phyloP scores from a whole-genome alignment of 2,329 filamentous ascomycete species.

The Colletotrichum tamarilloi region DNA sequence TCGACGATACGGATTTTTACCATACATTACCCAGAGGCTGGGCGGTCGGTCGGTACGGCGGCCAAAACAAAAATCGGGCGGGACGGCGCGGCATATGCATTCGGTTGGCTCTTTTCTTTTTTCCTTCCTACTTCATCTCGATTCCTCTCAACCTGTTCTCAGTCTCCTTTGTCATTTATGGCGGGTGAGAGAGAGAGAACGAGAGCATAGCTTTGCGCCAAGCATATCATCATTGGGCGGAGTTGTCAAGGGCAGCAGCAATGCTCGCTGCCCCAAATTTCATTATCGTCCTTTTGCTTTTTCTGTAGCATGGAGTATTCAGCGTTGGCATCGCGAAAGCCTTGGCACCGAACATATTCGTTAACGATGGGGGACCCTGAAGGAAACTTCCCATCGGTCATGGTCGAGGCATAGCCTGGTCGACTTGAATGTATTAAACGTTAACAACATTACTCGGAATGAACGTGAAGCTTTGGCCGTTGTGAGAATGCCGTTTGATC shows the following conservation, averaged over 20 bases:
- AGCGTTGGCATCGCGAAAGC: slow-evolving; percentile 13
- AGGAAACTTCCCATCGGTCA: background rate
- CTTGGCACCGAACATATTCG: background rate
- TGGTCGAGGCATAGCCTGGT: background rate
- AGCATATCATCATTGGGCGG: slow-evolving; percentile 32
- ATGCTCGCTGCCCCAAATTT: background rate
- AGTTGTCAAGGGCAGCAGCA: slow-evolving; percentile 14
- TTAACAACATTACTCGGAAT: background rate
- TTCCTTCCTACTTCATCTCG: background rate
- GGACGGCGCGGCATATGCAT: slow-evolving; percentile 28
- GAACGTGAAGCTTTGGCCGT: background rate
- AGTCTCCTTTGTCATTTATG: slow-evolving; percentile 5
- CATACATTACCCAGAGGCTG: slow-evolving; percentile 9
- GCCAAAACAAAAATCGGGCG: slow-evolving; percentile 30
- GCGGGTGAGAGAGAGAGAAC: background rate
- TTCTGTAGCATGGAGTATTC: background rate
- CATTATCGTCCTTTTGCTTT: background rate
- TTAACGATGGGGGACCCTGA: background rate
- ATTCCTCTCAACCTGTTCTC: background rate
- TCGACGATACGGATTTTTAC: slow-evolving; percentile 21
- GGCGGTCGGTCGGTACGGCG: slow-evolving; percentile 4
- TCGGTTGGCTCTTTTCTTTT: background rate
- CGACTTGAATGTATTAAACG: background rate
- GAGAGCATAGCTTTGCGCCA: background rate
- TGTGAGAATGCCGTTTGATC: background rate